Conservation (phyloP, 257 asterid species). For the Mentha longifolia region DNA sequence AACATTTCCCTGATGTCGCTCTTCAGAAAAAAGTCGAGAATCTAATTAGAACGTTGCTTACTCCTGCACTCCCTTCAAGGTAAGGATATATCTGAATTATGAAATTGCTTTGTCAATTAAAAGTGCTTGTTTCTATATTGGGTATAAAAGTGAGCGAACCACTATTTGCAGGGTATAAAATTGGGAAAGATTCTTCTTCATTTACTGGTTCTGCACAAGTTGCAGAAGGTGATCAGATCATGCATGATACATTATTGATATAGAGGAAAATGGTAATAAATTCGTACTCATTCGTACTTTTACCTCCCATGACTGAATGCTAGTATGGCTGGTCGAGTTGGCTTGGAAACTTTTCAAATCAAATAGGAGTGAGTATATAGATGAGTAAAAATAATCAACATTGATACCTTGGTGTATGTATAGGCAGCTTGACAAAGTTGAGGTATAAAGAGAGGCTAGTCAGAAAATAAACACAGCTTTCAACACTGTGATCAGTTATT, state of each 20-base stretch:
- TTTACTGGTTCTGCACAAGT: not conserved
- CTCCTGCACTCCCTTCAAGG: slow-evolving; percentile 47
- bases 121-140: not conserved
- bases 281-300: not conserved
- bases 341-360: not conserved
- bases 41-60: slow-evolving; percentile 58
- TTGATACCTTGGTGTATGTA: not conserved
- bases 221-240: not conserved
- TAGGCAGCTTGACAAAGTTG: slow-evolving; percentile 8
- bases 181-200: slow-evolving; percentile 12
- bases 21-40: slow-evolving; percentile 60
- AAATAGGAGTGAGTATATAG: not conserved
- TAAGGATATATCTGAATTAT: slow-evolving; percentile 17
- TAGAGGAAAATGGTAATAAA: slow-evolving; percentile 4
- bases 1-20: slow-evolving; percentile 52
- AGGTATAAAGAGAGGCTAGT: not conserved
- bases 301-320: not conserved
- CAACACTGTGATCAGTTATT: not conserved
- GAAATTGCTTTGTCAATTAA: not conserved
- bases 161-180: slow-evolving; percentile 19
- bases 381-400: not conserved
- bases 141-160: not conserved
- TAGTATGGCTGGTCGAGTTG: not conserved
- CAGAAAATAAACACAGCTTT: not conserved
- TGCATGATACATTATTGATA: not conserved